These are phyloP conservation scores for Stemphylium beticola DNA, from an alignment of 2,329 filamentous ascomycete genomes.

Conservation along the genomic window DNA sequence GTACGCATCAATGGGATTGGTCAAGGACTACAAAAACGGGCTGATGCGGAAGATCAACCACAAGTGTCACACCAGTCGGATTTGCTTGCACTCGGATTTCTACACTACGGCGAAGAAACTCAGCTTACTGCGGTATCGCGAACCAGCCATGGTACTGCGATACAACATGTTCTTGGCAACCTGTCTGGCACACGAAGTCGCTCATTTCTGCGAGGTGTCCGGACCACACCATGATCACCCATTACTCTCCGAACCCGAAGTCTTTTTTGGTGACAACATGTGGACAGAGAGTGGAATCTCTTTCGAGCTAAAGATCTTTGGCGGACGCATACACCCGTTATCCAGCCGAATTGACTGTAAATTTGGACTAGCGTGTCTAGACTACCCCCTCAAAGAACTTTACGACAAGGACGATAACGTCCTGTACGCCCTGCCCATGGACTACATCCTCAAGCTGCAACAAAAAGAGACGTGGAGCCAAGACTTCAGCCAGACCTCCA, in stretches of 20 bases:
- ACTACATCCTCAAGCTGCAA: constrained; percentile 47
- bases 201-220: constrained; percentile 50
- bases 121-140: constrained; percentile 44
- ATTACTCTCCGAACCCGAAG: constrained; percentile 44
- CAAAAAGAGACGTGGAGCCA: constrained; percentile 48
- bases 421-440: constrained; percentile 49
- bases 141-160: constrained; percentile 50
- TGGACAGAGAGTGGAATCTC: constrained; percentile 50
- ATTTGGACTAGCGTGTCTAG: constrained; percentile 45
- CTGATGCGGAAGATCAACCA: constrained; percentile 43
- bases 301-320: constrained; percentile 49
- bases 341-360: constrained; percentile 49
- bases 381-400: constrained; percentile 44
- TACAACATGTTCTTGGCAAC: constrained; percentile 51
- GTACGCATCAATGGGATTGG: constrained; percentile 48
- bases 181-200: constrained; percentile 48
- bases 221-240: constrained; percentile 46
- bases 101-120: constrained; percentile 50
- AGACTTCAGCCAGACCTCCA: constrained; percentile 33
- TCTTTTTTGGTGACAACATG: constrained; percentile 49
- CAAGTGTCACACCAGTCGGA: constrained; percentile 47
- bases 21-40: constrained; percentile 47
- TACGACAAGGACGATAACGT: constrained; percentile 49
- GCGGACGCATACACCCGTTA: constrained; percentile 48
- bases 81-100: constrained; percentile 50